Evolutionary conservation across 139 green algal genomes (phyloP).

Genomic region (Zygnema circumcarinatum): DNA sequence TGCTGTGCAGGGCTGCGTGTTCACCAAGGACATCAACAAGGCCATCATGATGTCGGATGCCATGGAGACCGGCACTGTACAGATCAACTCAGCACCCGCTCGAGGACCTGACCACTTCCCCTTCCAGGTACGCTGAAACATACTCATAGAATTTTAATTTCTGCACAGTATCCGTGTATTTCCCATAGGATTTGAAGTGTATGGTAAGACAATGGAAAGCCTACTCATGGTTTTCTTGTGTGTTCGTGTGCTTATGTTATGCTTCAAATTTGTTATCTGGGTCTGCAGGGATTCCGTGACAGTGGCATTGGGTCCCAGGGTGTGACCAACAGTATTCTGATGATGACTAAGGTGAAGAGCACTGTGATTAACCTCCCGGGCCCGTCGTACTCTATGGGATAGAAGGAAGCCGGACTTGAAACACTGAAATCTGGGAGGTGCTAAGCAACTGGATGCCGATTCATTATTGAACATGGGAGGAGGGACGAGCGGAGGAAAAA

Average conservation of each 20-base stretch:
- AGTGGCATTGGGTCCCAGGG: constrained; percentile 90
- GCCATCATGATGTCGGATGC: constrained; percentile 86
- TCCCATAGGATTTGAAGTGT: constrained; percentile 40
- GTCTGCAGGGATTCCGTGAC: constrained; percentile 80
- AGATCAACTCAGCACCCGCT: constrained; percentile 90
- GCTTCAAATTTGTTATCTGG: background rate
- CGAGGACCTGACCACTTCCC: constrained; percentile 71
- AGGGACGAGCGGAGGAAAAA: too few relatives aligned
- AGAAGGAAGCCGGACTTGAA: background rate
- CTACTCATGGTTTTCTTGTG: background rate
- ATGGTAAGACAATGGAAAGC: background rate
- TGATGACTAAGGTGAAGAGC: constrained; percentile 95
- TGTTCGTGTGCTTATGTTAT: background rate
- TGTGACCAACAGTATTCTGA: constrained; percentile 83
- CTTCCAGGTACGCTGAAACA: constrained; percentile 64
- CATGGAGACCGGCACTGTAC: constrained; percentile 94
- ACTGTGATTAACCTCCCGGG: constrained; percentile 90
- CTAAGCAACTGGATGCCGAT: too few relatives aligned
- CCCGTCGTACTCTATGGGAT: constrained; percentile 82
- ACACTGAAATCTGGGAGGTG: too few relatives aligned
- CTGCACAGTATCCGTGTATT: constrained; percentile 69
- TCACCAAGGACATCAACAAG: constrained; percentile 88
- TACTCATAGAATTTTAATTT: constrained; percentile 79
- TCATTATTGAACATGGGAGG: too few relatives aligned
- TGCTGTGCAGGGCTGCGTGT: constrained; percentile 85